Conservation (phyloP, 257 asterid genomes). For the Parsonsia alboflavescens region DNA sequence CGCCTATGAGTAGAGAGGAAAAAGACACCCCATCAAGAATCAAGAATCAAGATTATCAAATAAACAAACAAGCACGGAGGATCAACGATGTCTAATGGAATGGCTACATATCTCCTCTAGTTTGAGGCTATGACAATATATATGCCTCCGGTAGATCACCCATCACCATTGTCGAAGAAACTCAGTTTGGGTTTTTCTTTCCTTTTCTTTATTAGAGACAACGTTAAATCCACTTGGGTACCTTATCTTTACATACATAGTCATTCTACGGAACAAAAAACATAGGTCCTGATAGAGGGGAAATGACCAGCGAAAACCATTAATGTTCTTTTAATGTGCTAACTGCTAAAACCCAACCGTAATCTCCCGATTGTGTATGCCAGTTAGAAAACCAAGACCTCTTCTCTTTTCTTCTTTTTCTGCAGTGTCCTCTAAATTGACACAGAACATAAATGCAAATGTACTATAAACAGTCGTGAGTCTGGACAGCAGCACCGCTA, state of each 20-base stretch:
- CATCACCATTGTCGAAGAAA: not conserved
- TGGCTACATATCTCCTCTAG: slow-evolving; percentile 20
- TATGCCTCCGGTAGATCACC: not conserved
- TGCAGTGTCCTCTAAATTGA: not conserved
- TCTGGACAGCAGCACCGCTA: no score
- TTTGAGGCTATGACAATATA: slow-evolving; percentile 19
- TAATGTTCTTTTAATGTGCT: no score
- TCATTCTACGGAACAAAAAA: not conserved
- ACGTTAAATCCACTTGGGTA: not conserved
- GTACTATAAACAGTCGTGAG: not conserved
- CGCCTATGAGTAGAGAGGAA: not conserved
- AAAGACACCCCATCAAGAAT: not conserved
- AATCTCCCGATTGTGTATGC: no score
- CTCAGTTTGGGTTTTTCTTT: not conserved
- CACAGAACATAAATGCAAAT: not conserved
- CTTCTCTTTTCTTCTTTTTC: not conserved
- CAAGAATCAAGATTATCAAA: slow-evolving; percentile 1
- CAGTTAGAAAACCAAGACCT: not conserved
- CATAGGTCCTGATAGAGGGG: not conserved
- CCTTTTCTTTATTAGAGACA: no score
- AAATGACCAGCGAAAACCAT: no score
- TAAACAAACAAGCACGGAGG: slow-evolving; percentile 12
- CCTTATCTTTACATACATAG: not conserved
- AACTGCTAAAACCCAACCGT: not conserved
- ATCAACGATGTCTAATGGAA: slow-evolving; percentile 10